Evolutionary conservation across 352 stramenopile species (phyloP), one percentile per base, ranked within the genome.

Genomic region (Phytophthora parvispora): DNA sequence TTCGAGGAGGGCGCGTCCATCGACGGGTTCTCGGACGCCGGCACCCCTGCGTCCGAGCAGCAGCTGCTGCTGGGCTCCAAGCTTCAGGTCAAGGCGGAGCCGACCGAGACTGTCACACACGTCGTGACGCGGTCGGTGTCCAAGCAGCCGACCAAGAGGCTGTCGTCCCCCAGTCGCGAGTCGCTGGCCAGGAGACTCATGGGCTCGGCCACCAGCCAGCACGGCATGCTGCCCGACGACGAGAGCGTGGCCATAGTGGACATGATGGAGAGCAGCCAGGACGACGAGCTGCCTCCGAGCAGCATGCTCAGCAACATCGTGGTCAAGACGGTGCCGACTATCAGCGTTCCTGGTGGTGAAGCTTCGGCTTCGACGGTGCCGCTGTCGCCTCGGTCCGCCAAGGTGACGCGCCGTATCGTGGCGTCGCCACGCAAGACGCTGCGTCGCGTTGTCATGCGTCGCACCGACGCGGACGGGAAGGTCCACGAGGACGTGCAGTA

Each of bases 131-230:
- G 60, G 9, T 51, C 56, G 9, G 45, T 40, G 28, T 31, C 28
- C 22, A 78, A 78, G 13, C 71, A 78, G 31, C 61, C 56, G 16
- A 81, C 69, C 22, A 81, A 81, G 66, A 61, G 60, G 38, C 49
- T 81, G 24, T 78, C 74, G 43, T 78, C 61, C 52, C 58, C 69
- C 1, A 81, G 69, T 77, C 69, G 74, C 4, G 65, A 67, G 29
- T 66, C 67, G 13, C 74, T 81, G 0, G 61, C 65, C 2, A 49
- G 74, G 43, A 51, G 59, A 20, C 38, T 78, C 1, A 49, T 75
- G 29, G 49, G 64, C 20, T 48, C 64, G 3, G 52, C 56, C 3
- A 61, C 40, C 1, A 28, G 53, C 10, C 38, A 18, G 18, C 53
- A 75, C 54, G 67, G 60, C 7, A 67, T 67, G 67, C 12, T 75